Base-by-base conservation (phyloP, 2,329 filamentous ascomycete genomes). In the Beauveria sp. region DNA sequence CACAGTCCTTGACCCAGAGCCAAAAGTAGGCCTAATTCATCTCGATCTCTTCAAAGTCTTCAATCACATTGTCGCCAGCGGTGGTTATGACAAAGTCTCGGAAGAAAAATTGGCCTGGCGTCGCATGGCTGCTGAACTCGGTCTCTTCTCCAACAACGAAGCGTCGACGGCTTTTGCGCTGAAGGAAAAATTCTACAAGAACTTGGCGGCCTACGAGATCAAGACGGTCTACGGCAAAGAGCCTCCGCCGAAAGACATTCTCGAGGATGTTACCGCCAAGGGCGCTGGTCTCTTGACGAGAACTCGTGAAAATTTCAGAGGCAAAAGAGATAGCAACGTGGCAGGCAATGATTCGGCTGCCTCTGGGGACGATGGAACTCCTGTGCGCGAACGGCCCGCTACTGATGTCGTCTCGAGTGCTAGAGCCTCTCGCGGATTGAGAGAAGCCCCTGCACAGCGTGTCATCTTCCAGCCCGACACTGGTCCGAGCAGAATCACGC, bases 101-200 rank as follows among this genome's bases (percentile, higher is more conserved):
- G 88, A 85, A 76, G 86, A 93, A 73, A 95, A 93, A 78, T 83
- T 96, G 66, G 89, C 90, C 57, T 96, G 92, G 92, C 85, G 91
- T 65, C 86, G 86, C 68, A 83, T 96, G 68, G 90, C 88, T 14
- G 82, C 87, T 59, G 87, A 92, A 68, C 88, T 96, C 62, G 85
- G 90, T 55, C 84, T 93, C 65, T 86, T 86, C 70, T 87, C 86
- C 61, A 82, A 83, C 69, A 92, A 93, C 70, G 86, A 90, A 65
- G 83, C 91, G 7, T 90, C 91, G n/a, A 86, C 91, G 63, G 91
- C 91, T 16, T 96, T 96, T 75, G 84, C 89, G 63, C 79, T 96
- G 61, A 96, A 96, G 77, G 88, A 89, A 61, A 87, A 89, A 65
- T 96, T 95, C 77, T 96, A 96, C 79, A 93, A 91, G 74, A 91